These are phyloP conservation scores for Epichloe coenophiala DNA, from an alignment of 2,329 filamentous ascomycete species.

Conservation along the genomic window DNA sequence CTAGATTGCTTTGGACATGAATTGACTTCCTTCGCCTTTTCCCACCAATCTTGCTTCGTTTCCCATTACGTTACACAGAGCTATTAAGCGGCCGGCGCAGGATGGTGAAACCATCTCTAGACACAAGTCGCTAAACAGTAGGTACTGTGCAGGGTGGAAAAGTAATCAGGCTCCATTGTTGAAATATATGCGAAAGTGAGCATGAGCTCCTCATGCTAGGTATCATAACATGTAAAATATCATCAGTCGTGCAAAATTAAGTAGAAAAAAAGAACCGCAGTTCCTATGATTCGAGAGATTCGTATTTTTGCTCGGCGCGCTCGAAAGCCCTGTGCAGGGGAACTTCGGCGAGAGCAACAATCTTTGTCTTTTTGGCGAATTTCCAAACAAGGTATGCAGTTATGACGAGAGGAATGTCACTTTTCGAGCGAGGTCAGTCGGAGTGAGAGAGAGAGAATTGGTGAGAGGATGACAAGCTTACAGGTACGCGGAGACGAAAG, in stretches of 20 bases:
- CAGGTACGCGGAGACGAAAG: conserved; percentile 50
- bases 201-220: not conserved
- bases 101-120: no score
- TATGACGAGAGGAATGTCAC: conserved; percentile 46
- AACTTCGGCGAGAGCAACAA: conserved; percentile 36
- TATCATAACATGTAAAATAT: not conserved
- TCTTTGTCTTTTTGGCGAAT: conserved; percentile 46
- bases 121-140: no score
- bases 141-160: not conserved
- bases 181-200: not conserved
- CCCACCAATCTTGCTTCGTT: no score
- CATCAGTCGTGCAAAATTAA: not conserved
- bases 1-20: no score
- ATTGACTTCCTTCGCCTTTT: no score
- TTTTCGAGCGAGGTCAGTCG: conserved; percentile 12
- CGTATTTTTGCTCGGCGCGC: conserved; percentile 23
- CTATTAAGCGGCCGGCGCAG: no score
- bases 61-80: no score
- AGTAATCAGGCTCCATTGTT: not conserved
- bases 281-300: conserved; percentile 4
- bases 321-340: conserved; percentile 38
- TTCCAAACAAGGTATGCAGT: conserved; percentile 51
- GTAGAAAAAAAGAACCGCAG: not conserved
- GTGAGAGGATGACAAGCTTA: conserved; percentile 21
- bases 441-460: no score